phyloP scores from a whole-genome alignment of 2,329 filamentous ascomycete species.

The Aspergillus puulaauensis region DNA sequence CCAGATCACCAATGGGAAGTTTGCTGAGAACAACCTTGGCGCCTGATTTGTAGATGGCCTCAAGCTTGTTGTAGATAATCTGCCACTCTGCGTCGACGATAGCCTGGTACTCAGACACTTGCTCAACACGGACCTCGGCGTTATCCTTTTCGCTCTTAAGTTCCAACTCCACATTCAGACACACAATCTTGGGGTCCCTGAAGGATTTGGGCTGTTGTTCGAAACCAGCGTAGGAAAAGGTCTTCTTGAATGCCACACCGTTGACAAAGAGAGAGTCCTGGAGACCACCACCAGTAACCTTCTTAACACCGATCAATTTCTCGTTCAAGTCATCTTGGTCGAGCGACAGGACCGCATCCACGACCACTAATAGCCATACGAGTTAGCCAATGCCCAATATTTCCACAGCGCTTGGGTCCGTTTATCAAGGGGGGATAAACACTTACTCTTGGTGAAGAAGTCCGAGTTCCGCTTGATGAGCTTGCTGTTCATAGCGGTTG shows the following conservation, averaged over 20 bases:
- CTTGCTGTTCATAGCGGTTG: slow-evolving; percentile 98
- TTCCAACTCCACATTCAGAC: slow-evolving; percentile 95
- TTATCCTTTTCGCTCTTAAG: slow-evolving; percentile 99
- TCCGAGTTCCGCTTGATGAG: slow-evolving; percentile 94
- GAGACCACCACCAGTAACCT: slow-evolving; percentile 92
- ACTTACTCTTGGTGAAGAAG: slow-evolving; percentile 92
- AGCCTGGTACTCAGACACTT: slow-evolving; percentile 98
- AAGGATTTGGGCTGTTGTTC: slow-evolving; percentile 98
- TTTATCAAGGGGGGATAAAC: background rate
- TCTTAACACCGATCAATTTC: slow-evolving; percentile 97
- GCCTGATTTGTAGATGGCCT: slow-evolving; percentile 87
- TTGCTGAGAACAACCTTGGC: slow-evolving; percentile 98
- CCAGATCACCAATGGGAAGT: slow-evolving; percentile 93
- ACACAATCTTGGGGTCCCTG: slow-evolving; percentile 91
- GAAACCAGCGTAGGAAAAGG: slow-evolving; percentile 97
- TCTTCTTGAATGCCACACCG: slow-evolving; percentile 99
- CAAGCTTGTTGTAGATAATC: slow-evolving; percentile 99
- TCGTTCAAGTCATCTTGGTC: slow-evolving; percentile 98
- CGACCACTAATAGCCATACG: slow-evolving; percentile 69
- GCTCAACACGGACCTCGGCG: slow-evolving; percentile 94
- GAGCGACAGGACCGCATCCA: slow-evolving; percentile 90
- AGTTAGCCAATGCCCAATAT: slow-evolving; percentile 14
- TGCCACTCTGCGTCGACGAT: slow-evolving; percentile 99
- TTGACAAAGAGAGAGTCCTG: slow-evolving; percentile 97
- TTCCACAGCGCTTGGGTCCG: background rate